A percentile compares a stretch with the other conserved stretches of the same genome.
Conservation (phyloP, 1,284 basidiomycete genomes). For the Pseudozyma pruni region DNA sequence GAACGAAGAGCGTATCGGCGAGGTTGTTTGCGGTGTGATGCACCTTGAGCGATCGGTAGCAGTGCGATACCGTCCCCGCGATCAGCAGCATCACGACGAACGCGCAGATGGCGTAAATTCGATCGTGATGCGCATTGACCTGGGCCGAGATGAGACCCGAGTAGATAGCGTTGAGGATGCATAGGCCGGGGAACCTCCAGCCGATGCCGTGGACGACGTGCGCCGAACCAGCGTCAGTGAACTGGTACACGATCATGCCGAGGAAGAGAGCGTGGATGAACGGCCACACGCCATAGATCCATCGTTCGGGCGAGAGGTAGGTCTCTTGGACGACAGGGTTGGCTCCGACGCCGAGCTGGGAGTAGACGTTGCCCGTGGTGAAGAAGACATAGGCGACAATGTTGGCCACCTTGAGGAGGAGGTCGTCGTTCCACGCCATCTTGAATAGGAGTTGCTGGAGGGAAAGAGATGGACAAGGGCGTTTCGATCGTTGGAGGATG, state of each 20-base stretch:
- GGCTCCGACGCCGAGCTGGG: constrained; percentile 71
- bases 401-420: constrained; percentile 75
- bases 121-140: constrained; percentile 41
- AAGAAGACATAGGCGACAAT: constrained; percentile 81
- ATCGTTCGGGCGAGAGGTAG: constrained; percentile 88
- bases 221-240: constrained; percentile 76
- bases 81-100: constrained; percentile 88
- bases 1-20: constrained; percentile 71
- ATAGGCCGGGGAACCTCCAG: constrained; percentile 88
- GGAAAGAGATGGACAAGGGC: neutral
- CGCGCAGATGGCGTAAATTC: constrained; percentile 81
- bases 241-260: constrained; percentile 70
- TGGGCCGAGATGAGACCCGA: constrained; percentile 73
- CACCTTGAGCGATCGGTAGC: constrained; percentile 92
- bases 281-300: constrained; percentile 82
- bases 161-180: constrained; percentile 84
- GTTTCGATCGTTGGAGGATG: no score
- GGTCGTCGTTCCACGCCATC: constrained; percentile 55
- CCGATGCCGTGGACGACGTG: constrained; percentile 84
- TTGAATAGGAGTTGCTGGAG: constrained; percentile 4
- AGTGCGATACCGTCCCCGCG: constrained; percentile 83
- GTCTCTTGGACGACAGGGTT: constrained; percentile 72
- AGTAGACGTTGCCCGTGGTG: constrained; percentile 88
- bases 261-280: constrained; percentile 86
- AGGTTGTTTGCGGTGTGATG: constrained; percentile 75